phyloP scores from a whole-genome alignment of 805 yeast species.

The Teunomyces barrocoloradensis region DNA sequence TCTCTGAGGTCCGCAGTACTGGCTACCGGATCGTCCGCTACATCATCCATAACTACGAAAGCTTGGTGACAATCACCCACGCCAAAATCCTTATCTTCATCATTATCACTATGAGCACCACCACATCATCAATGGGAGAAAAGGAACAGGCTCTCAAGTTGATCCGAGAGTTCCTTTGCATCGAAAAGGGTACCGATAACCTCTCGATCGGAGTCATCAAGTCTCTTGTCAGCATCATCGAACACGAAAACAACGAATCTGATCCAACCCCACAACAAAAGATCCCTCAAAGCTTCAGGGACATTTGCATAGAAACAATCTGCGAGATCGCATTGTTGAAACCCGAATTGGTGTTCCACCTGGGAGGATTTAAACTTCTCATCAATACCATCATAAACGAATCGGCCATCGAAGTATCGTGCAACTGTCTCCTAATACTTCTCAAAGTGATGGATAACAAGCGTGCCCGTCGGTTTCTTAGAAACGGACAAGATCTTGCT shows the following conservation, averaged over 20 bases:
- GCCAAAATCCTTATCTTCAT: constrained; percentile 61
- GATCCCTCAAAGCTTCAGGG: constrained; percentile 34
- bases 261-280: not conserved
- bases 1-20: constrained; percentile 64
- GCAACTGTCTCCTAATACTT: constrained; percentile 41
- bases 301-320: constrained; percentile 42
- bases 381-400: constrained; percentile 33
- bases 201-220: constrained; percentile 63
- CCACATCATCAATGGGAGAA: constrained; percentile 53
- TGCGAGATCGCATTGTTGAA: constrained; percentile 37
- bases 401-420: constrained; percentile 17
- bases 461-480: constrained; percentile 47
- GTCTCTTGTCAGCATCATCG: constrained; percentile 45
- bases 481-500: constrained; percentile 63
- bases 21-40: constrained; percentile 75
- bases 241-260: constrained; percentile 2
- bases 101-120: constrained; percentile 62
- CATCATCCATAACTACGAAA: constrained; percentile 52
- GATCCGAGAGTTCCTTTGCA: constrained; percentile 57
- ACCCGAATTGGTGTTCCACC: constrained; percentile 44
- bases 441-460: constrained; percentile 59
- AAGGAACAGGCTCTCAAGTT: constrained; percentile 76
- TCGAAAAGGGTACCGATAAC: constrained; percentile 48
- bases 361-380: constrained; percentile 53
- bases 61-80: constrained; percentile 52